A percentile compares a stretch with the other conserved stretches of the same genome.
Evolutionary conservation across 2,329 filamentous ascomycete genomes (phyloP).

Genomic region (Talaromyces verruculosus): DNA sequence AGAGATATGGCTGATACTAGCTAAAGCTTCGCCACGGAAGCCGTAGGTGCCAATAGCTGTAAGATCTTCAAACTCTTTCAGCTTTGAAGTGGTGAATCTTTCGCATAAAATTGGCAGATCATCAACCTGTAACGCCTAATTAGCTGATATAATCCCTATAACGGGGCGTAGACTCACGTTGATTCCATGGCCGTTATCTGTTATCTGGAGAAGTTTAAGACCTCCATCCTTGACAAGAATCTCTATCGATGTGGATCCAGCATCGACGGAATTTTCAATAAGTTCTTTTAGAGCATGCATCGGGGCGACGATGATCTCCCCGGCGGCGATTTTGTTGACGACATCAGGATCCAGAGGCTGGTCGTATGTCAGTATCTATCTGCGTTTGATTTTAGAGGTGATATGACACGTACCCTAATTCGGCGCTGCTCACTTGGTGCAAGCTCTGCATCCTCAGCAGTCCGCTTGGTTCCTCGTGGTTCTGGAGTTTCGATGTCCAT

Average conservation of each 20-base stretch:
- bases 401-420: constrained; percentile 39
- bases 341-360: constrained; percentile 88
- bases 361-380: constrained; percentile 21
- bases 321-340: constrained; percentile 97
- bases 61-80: constrained; percentile 90
- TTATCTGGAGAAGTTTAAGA: constrained; percentile 91
- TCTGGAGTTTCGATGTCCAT: constrained; percentile 47
- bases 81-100: constrained; percentile 93
- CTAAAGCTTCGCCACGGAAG: constrained; percentile 93
- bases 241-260: constrained; percentile 88
- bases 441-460: constrained; percentile 47
- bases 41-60: constrained; percentile 90
- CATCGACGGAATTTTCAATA: constrained; percentile 95
- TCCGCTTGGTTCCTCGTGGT: constrained; percentile 50
- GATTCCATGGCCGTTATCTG: constrained; percentile 95
- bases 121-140: constrained; percentile 65
- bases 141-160: neutral
- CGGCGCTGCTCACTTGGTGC: constrained; percentile 48
- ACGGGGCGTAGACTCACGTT: constrained; percentile 60
- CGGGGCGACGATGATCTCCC: constrained; percentile 96
- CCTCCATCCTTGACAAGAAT: constrained; percentile 93
- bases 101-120: constrained; percentile 91
- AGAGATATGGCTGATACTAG: constrained; percentile 97
- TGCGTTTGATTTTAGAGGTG: no score
- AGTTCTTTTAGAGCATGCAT: constrained; percentile 95